Base-by-base conservation (phyloP, 306 rosid species). In the Heteromeles arbutifolia region DNA sequence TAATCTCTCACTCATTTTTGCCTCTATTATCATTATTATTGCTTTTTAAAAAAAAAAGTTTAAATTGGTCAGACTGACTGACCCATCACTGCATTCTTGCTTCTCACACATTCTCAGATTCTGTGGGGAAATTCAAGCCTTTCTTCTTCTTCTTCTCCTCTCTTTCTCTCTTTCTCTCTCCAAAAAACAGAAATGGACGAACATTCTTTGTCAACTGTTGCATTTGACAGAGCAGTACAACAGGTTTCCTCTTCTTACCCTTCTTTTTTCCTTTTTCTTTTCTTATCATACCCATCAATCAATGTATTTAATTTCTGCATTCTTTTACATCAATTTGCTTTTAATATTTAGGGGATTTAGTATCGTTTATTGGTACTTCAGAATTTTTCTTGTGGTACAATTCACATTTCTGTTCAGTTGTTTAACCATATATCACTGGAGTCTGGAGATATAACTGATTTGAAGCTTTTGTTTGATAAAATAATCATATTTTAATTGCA, bases 181-280 rank as follows among this genome's bases (percentile, higher is more conserved):
- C 83, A 6, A 56, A 56, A 56, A 74, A 83, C 78, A 79, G 81
- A 85, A 81, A 92, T 90, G 92, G 91, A 74, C 34, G 87, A 86
- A 72, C 87, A 82, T 7, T 88, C 89, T 73, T 82, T 82, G 25
- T 48, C 89, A 44, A 31, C 85, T 70, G 59, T 75, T 72, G 90
- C 90, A 77, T 82, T 86, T 85, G 96, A 93, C 89, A 89, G 96
- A 84, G 83, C 91, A 58, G 79, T 89, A 74, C 91, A 93, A 82
- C 92, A 90, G 98, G 98, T 93, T 53, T 69, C 31, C 28, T 72
- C 52, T 41, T 50, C 32, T 21, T 64, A 39, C 69, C 52, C 3
- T 31, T 39, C 1, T 31, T 39, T 13, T 69, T 4, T 69, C 11
- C 34, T 79, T 19, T 58, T 54, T 18, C 6, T 50, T 44, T 70